Evolutionary conservation across 257 asterid genomes (phyloP).

Genomic region (Echites panduratus): DNA sequence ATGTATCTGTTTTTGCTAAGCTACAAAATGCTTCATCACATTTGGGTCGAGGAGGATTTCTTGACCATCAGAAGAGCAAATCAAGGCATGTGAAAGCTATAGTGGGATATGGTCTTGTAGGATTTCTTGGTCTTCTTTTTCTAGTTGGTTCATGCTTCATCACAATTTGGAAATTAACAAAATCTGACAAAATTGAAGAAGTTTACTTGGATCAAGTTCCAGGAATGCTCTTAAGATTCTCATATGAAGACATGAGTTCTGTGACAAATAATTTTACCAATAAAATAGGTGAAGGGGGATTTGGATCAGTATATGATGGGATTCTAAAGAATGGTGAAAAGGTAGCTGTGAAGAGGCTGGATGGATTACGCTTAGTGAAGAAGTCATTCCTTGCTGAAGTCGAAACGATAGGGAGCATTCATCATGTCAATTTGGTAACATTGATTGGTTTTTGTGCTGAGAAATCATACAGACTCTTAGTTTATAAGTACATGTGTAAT

Average conservation of each 20-base stretch:
- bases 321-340: slow-evolving; percentile 5
- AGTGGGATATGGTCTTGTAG: slow-evolving; percentile 5
- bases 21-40: neutral
- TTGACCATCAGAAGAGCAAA: neutral
- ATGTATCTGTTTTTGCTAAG: neutral
- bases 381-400: slow-evolving; percentile 25
- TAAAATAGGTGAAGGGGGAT: slow-evolving; percentile 23
- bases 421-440: slow-evolving; percentile 25
- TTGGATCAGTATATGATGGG: slow-evolving; percentile 21
- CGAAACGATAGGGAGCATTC: slow-evolving; percentile 21
- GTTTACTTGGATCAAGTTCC: slow-evolving; percentile 14
- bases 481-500: slow-evolving; percentile 21
- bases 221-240: slow-evolving; percentile 23
- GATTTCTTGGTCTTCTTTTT: slow-evolving; percentile 1
- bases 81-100: neutral
- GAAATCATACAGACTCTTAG: slow-evolving; percentile 19
- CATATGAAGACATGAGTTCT: slow-evolving; percentile 13
- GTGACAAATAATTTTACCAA: slow-evolving; percentile 12
- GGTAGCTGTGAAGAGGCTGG: slow-evolving; percentile 26
- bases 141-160: slow-evolving; percentile 2
- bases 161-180: neutral
- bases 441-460: slow-evolving; percentile 26
- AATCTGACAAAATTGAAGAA: slow-evolving; percentile 8
- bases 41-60: too few species aligned
- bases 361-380: slow-evolving; percentile 7